Percentiles rank a stretch among this genome's conserved stretches.
phyloP scores from a whole-genome alignment of 495 filamentous ascomycete species.

The Penicillium fimorum region DNA sequence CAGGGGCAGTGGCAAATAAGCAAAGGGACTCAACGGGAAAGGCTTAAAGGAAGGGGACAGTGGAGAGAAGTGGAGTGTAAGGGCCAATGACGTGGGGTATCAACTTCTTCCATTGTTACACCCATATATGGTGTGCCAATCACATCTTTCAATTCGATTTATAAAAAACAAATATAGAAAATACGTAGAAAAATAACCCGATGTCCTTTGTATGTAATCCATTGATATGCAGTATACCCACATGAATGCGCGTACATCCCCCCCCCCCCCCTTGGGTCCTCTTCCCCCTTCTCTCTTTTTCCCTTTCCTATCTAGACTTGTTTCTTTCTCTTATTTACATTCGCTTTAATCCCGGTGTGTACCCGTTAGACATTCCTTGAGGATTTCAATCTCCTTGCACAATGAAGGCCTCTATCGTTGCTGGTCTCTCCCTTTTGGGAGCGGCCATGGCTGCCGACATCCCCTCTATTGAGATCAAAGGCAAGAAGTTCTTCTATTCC shows the following conservation, averaged over 20 bases:
- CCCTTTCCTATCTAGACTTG: conserved; percentile 11
- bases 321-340: conserved; percentile 7
- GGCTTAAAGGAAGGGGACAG: not conserved
- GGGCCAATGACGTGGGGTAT: conserved; percentile 6
- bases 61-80: not conserved
- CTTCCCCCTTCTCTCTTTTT: conserved; percentile 19
- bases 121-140: not conserved
- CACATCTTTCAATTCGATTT: not conserved
- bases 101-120: not conserved
- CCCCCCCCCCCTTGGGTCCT: conserved; percentile 11
- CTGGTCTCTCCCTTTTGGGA: conserved; percentile 50
- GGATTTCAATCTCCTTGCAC: conserved; percentile 14
- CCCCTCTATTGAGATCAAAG: conserved; percentile 64
- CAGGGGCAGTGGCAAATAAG: conserved; percentile 10
- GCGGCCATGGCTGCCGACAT: conserved; percentile 55
- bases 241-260: conserved; percentile 6
- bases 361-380: conserved; percentile 20
- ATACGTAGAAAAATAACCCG: not conserved
- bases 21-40: not conserved
- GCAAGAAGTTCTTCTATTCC: conserved; percentile 68
- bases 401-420: conserved; percentile 49
- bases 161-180: not conserved
- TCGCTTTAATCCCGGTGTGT: conserved; percentile 11
- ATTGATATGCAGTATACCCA: conserved; percentile 2
- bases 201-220: no score